A percentile compares a stretch with the other conserved stretches of the same genome.
These are phyloP conservation scores for Epichloe coenophiala DNA, from an alignment of 2,329 filamentous ascomycete genomes.

Conservation along the genomic window DNA sequence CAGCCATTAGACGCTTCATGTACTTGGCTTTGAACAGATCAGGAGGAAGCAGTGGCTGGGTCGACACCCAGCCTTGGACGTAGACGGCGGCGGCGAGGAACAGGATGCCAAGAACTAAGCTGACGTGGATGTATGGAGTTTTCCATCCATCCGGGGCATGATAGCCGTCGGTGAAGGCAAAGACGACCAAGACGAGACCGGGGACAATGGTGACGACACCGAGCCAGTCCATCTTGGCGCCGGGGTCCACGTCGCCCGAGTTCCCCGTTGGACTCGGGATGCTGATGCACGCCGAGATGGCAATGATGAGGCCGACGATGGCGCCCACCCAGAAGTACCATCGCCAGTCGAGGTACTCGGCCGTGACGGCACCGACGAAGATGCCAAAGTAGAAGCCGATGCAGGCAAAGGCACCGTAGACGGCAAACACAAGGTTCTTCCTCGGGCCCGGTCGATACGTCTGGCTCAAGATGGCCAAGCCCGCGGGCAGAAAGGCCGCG, in stretches of 20 bases:
- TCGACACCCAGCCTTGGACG: constrained; percentile 57
- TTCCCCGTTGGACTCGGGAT: constrained; percentile 19
- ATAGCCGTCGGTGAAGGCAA: constrained; percentile 59
- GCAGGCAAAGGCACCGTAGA: constrained; percentile 46
- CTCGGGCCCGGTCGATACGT: constrained; percentile 57
- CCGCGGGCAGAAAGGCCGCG: constrained; percentile 54
- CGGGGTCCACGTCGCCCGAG: constrained; percentile 12
- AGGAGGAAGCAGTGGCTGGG: constrained; percentile 53
- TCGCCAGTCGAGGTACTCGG: constrained; percentile 47
- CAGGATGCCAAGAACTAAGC: constrained; percentile 48
- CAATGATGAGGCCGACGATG: constrained; percentile 29
- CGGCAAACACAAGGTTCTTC: constrained; percentile 52
- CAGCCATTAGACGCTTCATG: constrained; percentile 49
- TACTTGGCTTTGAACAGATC: constrained; percentile 57
- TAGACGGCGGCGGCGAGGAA: constrained; percentile 50
- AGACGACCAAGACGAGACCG: constrained; percentile 57
- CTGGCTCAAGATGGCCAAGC: constrained; percentile 57
- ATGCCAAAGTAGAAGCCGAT: constrained; percentile 53
- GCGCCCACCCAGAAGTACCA: constrained; percentile 60
- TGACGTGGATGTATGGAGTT: constrained; percentile 58
- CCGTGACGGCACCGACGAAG: constrained; percentile 50
- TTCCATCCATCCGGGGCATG: constrained; percentile 56
- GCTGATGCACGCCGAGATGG: constrained; percentile 28
- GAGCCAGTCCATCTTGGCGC: constrained; percentile 51
- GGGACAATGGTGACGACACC: constrained; percentile 47